Evolutionary conservation across 2,329 filamentous ascomycete species (phyloP).

Genomic region (Claviceps purpurea): DNA sequence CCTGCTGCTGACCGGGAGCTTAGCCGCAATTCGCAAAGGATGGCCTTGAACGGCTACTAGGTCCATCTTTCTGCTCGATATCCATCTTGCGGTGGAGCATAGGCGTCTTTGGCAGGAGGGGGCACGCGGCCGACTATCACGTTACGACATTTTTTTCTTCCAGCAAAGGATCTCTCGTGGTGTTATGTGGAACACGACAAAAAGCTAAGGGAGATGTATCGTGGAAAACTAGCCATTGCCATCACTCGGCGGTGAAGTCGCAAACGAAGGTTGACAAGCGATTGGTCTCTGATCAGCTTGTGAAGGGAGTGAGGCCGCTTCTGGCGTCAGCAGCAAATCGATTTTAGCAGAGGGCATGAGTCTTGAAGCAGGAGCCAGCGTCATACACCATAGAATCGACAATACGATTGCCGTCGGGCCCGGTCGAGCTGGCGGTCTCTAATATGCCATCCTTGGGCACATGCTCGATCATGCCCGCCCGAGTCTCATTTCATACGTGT

Average conservation of each 20-base stretch:
- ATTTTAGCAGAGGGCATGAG: not conserved
- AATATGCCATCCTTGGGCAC: not conserved
- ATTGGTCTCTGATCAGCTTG: conserved; percentile 9
- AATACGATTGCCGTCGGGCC: not conserved
- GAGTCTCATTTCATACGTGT: conserved; percentile 15
- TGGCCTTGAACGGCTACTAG: conserved; percentile 99
- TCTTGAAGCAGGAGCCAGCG: not conserved
- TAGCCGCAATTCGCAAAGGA: conserved; percentile 91
- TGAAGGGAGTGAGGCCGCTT: conserved; percentile 9
- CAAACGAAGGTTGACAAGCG: conserved; percentile 4
- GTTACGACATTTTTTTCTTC: conserved; percentile 13
- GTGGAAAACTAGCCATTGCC: conserved; percentile 8
- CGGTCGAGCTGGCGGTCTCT: not conserved
- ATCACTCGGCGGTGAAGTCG: conserved; percentile 9
- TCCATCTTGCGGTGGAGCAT: conserved; percentile 19
- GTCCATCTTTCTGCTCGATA: conserved; percentile 15
- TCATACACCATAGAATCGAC: not conserved
- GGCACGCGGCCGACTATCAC: conserved; percentile 9
- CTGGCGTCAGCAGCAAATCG: not conserved
- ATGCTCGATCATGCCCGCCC: conserved; percentile 1
- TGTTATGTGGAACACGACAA: conserved; percentile 14
- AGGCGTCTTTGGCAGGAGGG: conserved; percentile 19
- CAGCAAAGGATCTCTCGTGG: conserved; percentile 15
- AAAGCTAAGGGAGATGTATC: conserved; percentile 12
- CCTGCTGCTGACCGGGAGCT: conserved; percentile 88